Evolutionary conservation across 1,284 basidiomycete genomes (phyloP).

Genomic region (Microstroma glucosiphilum): DNA sequence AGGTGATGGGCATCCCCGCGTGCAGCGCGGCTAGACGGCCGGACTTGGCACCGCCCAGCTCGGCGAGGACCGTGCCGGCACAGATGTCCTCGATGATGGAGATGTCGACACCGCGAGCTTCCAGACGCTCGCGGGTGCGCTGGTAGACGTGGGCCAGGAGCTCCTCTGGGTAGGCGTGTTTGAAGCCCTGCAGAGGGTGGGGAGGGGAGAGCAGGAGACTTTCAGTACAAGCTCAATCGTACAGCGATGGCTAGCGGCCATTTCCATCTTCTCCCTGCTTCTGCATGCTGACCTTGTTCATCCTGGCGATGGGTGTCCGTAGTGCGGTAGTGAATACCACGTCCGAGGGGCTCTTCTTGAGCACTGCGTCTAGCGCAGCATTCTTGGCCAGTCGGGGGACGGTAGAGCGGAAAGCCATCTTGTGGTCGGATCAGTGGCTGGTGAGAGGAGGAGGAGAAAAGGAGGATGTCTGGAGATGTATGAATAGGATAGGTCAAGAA

Average conservation of each 20-base stretch:
- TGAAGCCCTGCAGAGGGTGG: conserved; percentile 24
- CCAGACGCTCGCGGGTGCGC: conserved; percentile 43
- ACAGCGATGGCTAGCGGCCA: background rate
- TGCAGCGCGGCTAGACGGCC: conserved; percentile 51
- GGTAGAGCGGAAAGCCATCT: conserved; percentile 33
- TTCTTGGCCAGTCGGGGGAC: conserved; percentile 13
- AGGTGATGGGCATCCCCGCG: conserved; percentile 37
- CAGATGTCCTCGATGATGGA: conserved; percentile 49
- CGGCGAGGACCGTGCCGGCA: conserved; percentile 52
- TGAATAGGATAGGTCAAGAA: too few species aligned
- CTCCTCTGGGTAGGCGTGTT: conserved; percentile 50
- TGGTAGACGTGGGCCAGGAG: conserved; percentile 48
- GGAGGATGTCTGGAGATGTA: too few species aligned
- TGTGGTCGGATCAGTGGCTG: background rate
- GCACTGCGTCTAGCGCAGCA: conserved; percentile 24
- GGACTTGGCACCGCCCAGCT: conserved; percentile 52
- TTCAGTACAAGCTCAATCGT: background rate
- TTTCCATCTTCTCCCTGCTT: too few species aligned
- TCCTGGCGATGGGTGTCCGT: conserved; percentile 50
- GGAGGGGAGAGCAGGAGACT: background rate
- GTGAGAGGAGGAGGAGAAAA: background rate
- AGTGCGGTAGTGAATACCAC: conserved; percentile 49
- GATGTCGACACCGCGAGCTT: conserved; percentile 47
- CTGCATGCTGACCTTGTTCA: conserved; percentile 28
- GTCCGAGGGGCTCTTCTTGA: conserved; percentile 41